Base-by-base conservation (phyloP, 495 filamentous ascomycete species). In the Chlorociboria aeruginascens region DNA sequence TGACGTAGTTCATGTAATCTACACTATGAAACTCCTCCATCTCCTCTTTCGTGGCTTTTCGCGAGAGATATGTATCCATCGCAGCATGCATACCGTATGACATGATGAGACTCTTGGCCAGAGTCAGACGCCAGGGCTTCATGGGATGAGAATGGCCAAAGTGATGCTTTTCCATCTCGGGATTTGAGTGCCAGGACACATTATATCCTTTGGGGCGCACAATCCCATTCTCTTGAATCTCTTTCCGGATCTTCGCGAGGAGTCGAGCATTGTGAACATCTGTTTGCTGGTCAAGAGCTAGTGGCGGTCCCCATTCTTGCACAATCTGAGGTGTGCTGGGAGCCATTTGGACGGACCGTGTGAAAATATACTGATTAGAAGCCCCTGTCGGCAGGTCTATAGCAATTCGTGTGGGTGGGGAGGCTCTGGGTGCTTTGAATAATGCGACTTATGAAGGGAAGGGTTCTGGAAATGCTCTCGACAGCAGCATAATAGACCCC, bases 111-210 rank as follows among this genome's bases (percentile, higher is more conserved):
- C 90, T 82, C 62, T 98, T 98, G 49, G 92, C 92, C 36, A 98
- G 77, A 9, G 87, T 95, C 49, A 98, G 72, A 12, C 92, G 85
- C 90, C 90, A 97, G 49, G 92, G 92, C 59, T 98, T 98, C 92
- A 98, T 98, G 12, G 92, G 92, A 67, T 98, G 92, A 13, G 82
- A 82, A 60, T 82, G 81, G 50, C 92, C 92, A 59, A 98, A 98
- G 63, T 98, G 92, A 62, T 95, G 89, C 60, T 82, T 80, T 67
- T 98, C 92, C 63, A 96, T 92, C 43, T 85, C 78, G n/a, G 88
- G 81, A 61, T 95, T 95, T 60, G 86, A 85, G 64, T 98, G 92
- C 72, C 85, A 97, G 35, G 92, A 97, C n/a, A 98, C 89, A 20
- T 68, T 85, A 62, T 87, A 85, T 62, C 87, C 89, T 58, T 83